phyloP scores from a whole-genome alignment of 805 yeast species.

The Candida manassasensis region DNA sequence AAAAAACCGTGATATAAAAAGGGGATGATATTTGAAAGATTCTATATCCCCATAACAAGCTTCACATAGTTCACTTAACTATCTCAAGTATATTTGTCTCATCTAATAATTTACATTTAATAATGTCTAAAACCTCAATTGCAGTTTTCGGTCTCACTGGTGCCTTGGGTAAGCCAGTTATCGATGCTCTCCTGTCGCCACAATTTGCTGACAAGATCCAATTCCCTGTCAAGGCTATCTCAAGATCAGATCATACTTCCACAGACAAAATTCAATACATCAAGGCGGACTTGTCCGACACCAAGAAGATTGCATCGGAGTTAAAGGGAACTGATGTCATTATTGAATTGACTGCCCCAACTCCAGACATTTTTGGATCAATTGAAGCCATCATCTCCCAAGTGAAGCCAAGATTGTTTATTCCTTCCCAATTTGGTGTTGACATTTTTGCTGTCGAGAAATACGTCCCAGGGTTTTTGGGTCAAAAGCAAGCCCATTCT shows the following conservation, averaged over 20 bases:
- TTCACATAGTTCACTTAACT: too few relatives aligned
- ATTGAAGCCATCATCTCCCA: constrained; percentile 35
- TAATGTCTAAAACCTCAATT: constrained; percentile 24
- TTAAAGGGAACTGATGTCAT: constrained; percentile 49
- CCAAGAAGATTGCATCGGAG: constrained; percentile 27
- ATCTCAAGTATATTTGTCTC: too few relatives aligned
- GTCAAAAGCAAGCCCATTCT: constrained; percentile 32
- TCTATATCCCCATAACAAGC: too few relatives aligned
- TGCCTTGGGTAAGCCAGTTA: constrained; percentile 43
- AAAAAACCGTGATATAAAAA: too few relatives aligned
- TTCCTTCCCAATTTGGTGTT: constrained; percentile 60
- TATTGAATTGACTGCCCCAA: constrained; percentile 38
- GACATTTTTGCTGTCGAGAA: constrained; percentile 28
- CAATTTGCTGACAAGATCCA: constrained; percentile 37
- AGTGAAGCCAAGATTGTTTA: constrained; percentile 46
- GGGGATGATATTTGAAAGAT: too few relatives aligned
- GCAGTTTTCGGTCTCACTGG: constrained; percentile 56
- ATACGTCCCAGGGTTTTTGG: constrained; percentile 31
- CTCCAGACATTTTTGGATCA: constrained; percentile 25
- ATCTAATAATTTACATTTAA: too few relatives aligned
- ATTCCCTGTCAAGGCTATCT: constrained; percentile 48
- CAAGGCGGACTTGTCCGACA: constrained; percentile 24
- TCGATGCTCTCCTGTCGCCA: constrained; percentile 41
- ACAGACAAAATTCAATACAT: constrained; percentile 38
- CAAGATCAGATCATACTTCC: constrained; percentile 37